Evolutionary conservation across 2,329 filamentous ascomycete species (phyloP).

Genomic region (Aspergillus spinulosporus): DNA sequence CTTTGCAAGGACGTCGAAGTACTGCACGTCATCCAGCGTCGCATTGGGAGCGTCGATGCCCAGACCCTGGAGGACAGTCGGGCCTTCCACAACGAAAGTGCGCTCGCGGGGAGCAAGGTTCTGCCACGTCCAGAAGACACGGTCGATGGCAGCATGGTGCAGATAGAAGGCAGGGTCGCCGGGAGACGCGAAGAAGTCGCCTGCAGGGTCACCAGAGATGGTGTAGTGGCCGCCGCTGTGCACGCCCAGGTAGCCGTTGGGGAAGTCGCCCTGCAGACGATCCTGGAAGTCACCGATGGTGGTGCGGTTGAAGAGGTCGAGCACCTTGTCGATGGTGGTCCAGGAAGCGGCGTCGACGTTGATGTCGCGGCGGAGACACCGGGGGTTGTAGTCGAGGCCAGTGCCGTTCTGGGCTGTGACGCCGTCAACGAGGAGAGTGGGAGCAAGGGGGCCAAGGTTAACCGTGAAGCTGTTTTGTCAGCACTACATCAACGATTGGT

Average conservation of each 20-base stretch:
- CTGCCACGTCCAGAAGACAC: constrained; percentile 21
- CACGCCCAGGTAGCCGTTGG: constrained; percentile 41
- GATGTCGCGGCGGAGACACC: constrained; percentile 33
- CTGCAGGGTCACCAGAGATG: constrained; percentile 47
- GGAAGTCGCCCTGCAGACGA: constrained; percentile 24
- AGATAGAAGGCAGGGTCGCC: constrained; percentile 19
- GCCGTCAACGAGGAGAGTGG: constrained; percentile 19
- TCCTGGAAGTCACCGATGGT: constrained; percentile 28
- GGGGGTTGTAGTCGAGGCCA: constrained; percentile 33
- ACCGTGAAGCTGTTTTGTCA: constrained; percentile 26
- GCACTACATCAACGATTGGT: not conserved
- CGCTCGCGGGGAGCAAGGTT: constrained; percentile 48
- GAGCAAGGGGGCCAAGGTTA: constrained; percentile 32
- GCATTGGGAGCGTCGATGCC: constrained; percentile 34
- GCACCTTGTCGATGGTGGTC: constrained; percentile 22
- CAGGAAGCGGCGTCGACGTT: constrained; percentile 19
- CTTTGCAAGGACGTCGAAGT: constrained; percentile 31
- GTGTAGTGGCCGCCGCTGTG: constrained; percentile 51
- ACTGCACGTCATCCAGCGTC: constrained; percentile 46
- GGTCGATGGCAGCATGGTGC: constrained; percentile 18
- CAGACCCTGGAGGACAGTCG: constrained; percentile 28
- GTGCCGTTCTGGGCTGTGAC: constrained; percentile 19
- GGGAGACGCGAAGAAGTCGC: constrained; percentile 23
- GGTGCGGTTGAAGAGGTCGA: constrained; percentile 23
- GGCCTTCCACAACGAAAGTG: constrained; percentile 47